Evolutionary conservation across 345 rosid species (phyloP).

Genomic region (Pelargonium nanum): DNA sequence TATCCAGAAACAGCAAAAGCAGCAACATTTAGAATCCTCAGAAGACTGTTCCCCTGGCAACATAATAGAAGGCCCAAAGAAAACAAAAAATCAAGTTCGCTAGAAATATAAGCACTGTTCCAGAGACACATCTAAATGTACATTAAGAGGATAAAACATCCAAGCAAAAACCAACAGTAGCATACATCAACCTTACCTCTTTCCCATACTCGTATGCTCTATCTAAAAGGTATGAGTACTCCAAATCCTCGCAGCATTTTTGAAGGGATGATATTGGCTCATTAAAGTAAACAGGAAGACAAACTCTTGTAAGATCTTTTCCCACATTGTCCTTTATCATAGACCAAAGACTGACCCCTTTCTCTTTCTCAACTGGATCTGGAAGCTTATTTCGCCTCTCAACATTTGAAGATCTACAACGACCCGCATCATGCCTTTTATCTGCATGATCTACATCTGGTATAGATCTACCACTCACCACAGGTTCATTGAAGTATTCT

Average conservation of each 20-base stretch:
- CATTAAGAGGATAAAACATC: no score
- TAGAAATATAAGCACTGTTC: neutral
- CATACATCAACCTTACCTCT: constrained; percentile 40
- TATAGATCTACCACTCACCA: constrained; percentile 25
- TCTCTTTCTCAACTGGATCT: constrained; percentile 88
- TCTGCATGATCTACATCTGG: constrained; percentile 17
- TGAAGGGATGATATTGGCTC: constrained; percentile 98
- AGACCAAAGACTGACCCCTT: constrained; percentile 97
- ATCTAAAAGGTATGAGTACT: constrained; percentile 86
- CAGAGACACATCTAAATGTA: neutral
- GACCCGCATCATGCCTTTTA: constrained; percentile 25
- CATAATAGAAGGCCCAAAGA: constrained; percentile 9
- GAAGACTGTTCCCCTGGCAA: constrained; percentile 62
- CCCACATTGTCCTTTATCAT: constrained; percentile 98
- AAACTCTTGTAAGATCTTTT: constrained; percentile 90
- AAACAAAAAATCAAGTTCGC: constrained; percentile 11
- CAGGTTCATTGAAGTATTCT: constrained; percentile 54
- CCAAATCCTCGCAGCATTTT: constrained; percentile 91
- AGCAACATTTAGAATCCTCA: constrained; percentile 74
- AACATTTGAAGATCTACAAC: constrained; percentile 28
- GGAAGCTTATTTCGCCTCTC: constrained; percentile 81
- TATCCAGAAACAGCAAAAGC: constrained; percentile 98
- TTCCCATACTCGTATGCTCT: constrained; percentile 73
- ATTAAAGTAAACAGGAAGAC: constrained; percentile 94
- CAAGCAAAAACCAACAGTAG: neutral